Evolutionary conservation across 2,329 filamentous ascomycete genomes (phyloP), one percentile per base, ranked within the genome.

Genomic region (Colletotrichum agaves): DNA sequence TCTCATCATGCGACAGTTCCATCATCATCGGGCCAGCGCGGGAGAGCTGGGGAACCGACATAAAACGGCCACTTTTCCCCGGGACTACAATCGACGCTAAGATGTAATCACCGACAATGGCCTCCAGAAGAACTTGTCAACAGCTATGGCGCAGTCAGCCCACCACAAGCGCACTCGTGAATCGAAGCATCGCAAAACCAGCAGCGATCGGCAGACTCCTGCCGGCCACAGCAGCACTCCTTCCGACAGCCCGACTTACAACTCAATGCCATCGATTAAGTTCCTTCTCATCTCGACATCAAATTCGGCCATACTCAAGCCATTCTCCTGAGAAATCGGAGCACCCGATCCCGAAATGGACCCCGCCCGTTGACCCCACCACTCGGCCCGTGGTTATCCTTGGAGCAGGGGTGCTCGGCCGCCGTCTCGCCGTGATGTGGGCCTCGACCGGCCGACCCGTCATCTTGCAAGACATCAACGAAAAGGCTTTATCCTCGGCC

Each of bases 381-480:
- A 72, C 72, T 3, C 79, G 80, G 3, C 78, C 80, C 5, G 79
- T 82, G 3, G 73, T 76, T 5, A 72, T 82, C n/a, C 72, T 82
- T 21, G 80, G 80, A 1, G 79, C 77, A 3, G 80, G 80, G 11
- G 78, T 80, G 23, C 74, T 82, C 1, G 80, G 80, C 39, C 75
- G 79, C 11, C 78, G 80, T 6, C 73, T 82, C 3, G 80, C 78
- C 71, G 69, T 72, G n/a, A 50, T 79, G 69, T 73, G 67, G 75
- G 60, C 73, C 71, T 71, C 79, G 71, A 68, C 75, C 70, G 21
- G 60, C 43, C 61, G 77, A 52, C 69, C 75, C 3, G 75, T 77
- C 4, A 72, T 74, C 17, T 55, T 77, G 60, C 74, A 76, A 61
- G 75, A 77, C 70, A 69, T 69, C 17, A 72, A 72, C 6, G 44